A percentile compares a stretch with the other conserved stretches of the same genome.
phyloP scores from a whole-genome alignment of 768 basidiomycete genomes.

The Rhodosporidiobolus sp. region DNA sequence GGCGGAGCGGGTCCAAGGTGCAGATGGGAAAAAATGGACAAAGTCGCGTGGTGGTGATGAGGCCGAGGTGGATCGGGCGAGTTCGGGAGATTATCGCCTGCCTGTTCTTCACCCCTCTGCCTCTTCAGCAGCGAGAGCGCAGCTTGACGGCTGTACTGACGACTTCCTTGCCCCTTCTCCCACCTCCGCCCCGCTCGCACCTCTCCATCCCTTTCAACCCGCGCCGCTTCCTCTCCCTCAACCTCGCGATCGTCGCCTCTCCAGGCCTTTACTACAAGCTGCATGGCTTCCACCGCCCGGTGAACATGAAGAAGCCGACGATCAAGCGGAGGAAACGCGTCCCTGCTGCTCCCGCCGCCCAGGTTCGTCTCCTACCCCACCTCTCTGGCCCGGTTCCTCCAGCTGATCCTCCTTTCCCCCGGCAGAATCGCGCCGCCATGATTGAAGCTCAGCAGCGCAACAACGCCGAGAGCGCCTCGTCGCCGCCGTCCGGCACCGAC shows the following conservation, averaged over 20 bases:
- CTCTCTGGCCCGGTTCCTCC: too few relatives aligned
- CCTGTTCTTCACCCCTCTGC: too few relatives aligned
- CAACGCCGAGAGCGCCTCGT: background rate
- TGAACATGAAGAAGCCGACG: slow-evolving; percentile 97
- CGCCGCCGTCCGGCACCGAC: slow-evolving; percentile 25
- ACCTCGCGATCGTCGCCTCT: background rate
- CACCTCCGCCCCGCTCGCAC: background rate
- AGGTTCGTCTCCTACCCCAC: slow-evolving; percentile 5
- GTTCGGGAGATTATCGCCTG: too few relatives aligned
- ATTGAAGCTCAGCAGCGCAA: slow-evolving; percentile 21
- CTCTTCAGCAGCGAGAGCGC: too few relatives aligned
- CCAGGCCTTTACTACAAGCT: slow-evolving; percentile 96
- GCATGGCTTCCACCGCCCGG: slow-evolving; percentile 92
- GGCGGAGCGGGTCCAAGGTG: too few relatives aligned
- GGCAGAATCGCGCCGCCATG: slow-evolving; percentile 35
- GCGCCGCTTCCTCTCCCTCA: background rate
- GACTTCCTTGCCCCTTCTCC: background rate
- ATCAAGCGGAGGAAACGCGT: slow-evolving; percentile 98
- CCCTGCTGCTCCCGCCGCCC: slow-evolving; percentile 62
- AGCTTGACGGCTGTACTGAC: too few relatives aligned
- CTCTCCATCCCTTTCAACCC: too few relatives aligned
- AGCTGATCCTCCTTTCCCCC: background rate
- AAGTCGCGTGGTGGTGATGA: too few relatives aligned
- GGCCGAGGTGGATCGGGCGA: too few relatives aligned
- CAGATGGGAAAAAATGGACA: too few relatives aligned